These are phyloP conservation scores for Mollisia scopiformis DNA, from an alignment of 2,329 filamentous ascomycete genomes.

Conservation along the genomic window DNA sequence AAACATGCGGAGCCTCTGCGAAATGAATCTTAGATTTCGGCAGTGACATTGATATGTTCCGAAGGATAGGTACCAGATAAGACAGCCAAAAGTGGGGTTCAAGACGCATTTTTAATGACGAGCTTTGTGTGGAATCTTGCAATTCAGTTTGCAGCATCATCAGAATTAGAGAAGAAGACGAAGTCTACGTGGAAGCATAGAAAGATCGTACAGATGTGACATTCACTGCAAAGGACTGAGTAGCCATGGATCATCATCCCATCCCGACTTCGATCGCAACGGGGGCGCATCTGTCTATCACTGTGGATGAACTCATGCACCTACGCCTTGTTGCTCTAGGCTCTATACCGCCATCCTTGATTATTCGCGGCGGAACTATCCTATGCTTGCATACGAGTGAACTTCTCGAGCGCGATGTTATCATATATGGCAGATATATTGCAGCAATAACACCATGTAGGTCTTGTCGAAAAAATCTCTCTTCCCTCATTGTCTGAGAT, in stretches of 20 bases:
- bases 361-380: slow-evolving; percentile 26
- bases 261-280: slow-evolving; percentile 18
- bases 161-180: not conserved
- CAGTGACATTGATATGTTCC: not conserved
- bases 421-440: slow-evolving; percentile 28
- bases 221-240: not conserved
- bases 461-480: too few species aligned
- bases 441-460: slow-evolving; percentile 29
- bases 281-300: slow-evolving; percentile 26
- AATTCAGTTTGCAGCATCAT: not conserved
- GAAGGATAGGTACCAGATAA: not conserved
- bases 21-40: not conserved
- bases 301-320: slow-evolving; percentile 24
- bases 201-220: not conserved
- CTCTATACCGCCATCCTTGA: slow-evolving; percentile 20
- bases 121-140: too few species aligned
- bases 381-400: slow-evolving; percentile 27
- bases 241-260: slow-evolving; percentile 9
- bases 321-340: slow-evolving; percentile 22
- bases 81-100: not conserved
- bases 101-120: not conserved
- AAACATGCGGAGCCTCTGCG: not conserved
- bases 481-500: too few species aligned
- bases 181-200: not conserved
- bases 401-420: slow-evolving; percentile 26